Base-by-base conservation (phyloP, 371 early-diverging fungal species). In the Batrachochytrium dendrobatidis region DNA sequence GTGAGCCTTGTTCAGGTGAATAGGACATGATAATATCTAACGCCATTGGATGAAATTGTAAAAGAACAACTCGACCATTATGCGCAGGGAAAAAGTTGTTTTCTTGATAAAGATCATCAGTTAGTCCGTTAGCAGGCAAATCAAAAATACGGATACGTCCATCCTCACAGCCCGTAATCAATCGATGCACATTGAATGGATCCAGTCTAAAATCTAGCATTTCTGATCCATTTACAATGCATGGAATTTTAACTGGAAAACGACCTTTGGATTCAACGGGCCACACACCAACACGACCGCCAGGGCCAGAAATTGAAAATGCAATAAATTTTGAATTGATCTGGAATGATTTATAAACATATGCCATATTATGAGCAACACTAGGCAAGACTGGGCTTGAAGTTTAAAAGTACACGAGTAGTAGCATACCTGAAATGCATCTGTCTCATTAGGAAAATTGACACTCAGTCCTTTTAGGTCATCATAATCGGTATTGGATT, bases 271-370 rank as follows among this genome's bases (percentile, higher is more conserved):
- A 78, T 17, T 67, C 63, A 0, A 73, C 65, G n/a, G 80, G 74
- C 63, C 87, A 75, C 32, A 91, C 75, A 1, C 81, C 88, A 25
- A 93, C 61, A 50, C 89, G 82, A 17, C 94, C 94, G 29, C 94
- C 94, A 28, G 85, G 74, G 5, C 92, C 94, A 17, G 77, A 65
- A 26, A 88, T 69, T 10, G 90, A 82, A 22, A 89, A 78, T 3
- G 87, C 86, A 45, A 90, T 68, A 32, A 80, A 85, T 55, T 73
- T 76, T 32, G 64, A 43, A 48, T 81, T 87, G 4, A 76, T 81
- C 63, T 85, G 59, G n/a, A n/a, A n/a, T n/a, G n/a, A n/a, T n/a
- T n/a, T n/a, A n/a, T n/a, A n/a, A n/a, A n/a, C n/a, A n/a, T n/a
- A n/a, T n/a, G n/a, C n/a, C n/a, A n/a, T n/a, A n/a, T n/a, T n/a